Percentiles rank a stretch among this genome's conserved stretches.
Conservation (phyloP, 768 basidiomycete species). For the Daedaleopsis sinensis region DNA sequence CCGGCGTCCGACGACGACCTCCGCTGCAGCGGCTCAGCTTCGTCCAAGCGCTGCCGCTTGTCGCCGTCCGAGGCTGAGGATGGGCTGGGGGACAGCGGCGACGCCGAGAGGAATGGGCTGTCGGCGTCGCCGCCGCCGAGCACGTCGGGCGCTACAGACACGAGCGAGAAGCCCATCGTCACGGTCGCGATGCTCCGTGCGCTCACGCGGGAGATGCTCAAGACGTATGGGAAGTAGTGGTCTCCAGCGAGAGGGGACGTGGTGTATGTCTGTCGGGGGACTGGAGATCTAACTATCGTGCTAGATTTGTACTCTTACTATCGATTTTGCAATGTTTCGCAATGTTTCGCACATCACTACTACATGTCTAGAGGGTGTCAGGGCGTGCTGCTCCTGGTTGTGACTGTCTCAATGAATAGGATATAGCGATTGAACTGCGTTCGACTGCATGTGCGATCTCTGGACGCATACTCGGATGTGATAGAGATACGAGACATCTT, state of each 20-base stretch:
- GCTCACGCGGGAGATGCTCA: constrained; percentile 53
- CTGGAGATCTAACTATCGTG: neutral
- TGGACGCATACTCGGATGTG: too few species aligned
- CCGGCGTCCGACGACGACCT: constrained; percentile 22
- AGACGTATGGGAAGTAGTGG: constrained; percentile 27
- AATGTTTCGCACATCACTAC: too few species aligned
- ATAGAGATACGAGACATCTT: neutral
- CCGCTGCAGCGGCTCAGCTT: neutral
- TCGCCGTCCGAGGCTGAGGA: constrained; percentile 34
- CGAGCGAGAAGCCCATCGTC: constrained; percentile 43
- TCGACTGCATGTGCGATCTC: too few species aligned
- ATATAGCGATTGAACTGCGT: too few species aligned
- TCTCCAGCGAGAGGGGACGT: neutral
- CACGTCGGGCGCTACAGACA: constrained; percentile 39
- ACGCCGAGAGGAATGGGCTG: constrained; percentile 11
- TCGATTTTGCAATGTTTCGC: too few species aligned
- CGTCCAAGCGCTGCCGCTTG: constrained; percentile 28
- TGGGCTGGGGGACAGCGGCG: constrained; percentile 32
- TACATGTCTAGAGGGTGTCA: too few species aligned
- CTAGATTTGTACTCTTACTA: too few species aligned
- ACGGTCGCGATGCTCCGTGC: constrained; percentile 70
- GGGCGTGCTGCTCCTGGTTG: too few species aligned
- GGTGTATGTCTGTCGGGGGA: neutral
- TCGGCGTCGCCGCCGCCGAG: constrained; percentile 50
- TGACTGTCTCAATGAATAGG: too few species aligned